Conservation (phyloP, 176 grass and related monocot genomes). For the Raddia distichophylla region DNA sequence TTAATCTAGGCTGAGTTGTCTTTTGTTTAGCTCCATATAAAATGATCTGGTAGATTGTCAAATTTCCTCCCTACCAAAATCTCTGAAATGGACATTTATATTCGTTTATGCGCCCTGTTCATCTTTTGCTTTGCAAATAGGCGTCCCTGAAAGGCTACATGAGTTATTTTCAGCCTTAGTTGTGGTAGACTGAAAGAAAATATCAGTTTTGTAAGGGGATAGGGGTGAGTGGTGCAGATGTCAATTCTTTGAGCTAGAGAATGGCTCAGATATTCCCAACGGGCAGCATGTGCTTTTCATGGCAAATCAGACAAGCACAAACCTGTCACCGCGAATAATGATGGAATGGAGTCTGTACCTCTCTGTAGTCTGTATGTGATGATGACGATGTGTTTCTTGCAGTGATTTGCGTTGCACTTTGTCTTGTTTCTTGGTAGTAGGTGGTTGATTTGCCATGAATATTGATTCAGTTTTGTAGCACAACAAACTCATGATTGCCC, state of each 20-base stretch:
- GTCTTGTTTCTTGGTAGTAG: conserved; percentile 39
- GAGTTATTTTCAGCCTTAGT: conserved; percentile 28
- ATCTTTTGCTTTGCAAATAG: conserved; percentile 15
- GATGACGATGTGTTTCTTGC: conserved; percentile 43
- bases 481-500: neutral
- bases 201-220: conserved; percentile 36
- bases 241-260: conserved; percentile 40
- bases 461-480: neutral
- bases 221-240: conserved; percentile 50
- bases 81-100: conserved; percentile 43
- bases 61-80: conserved; percentile 40
- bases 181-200: conserved; percentile 34
- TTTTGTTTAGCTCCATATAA: neutral
- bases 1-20: neutral
- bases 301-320: conserved; percentile 27
- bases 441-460: conserved; percentile 35
- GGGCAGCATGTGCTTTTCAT: conserved; percentile 52
- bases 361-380: neutral
- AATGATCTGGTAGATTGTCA: conserved; percentile 36
- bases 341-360: conserved; percentile 1
- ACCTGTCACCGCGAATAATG: neutral
- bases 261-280: conserved; percentile 9
- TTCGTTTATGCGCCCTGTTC: conserved; percentile 25
- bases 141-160: neutral
- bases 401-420: conserved; percentile 27